Evolutionary conservation across 176 grass and related monocot genomes (phyloP).

Genomic region (Poa pratensis): DNA sequence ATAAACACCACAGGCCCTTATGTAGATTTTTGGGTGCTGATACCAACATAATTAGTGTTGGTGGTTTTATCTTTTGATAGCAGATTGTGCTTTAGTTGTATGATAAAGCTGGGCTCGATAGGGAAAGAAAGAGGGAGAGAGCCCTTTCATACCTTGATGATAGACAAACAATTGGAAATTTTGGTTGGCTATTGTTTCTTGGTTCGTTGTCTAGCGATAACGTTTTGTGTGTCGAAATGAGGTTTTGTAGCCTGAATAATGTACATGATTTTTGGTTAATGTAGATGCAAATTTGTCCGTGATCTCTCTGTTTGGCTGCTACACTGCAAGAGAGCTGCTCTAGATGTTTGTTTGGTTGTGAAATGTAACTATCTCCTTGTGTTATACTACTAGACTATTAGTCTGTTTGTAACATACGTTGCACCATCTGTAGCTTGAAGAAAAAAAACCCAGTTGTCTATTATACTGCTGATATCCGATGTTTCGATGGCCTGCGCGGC

Average conservation of each 20-base stretch:
- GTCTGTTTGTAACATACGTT: too few relatives aligned
- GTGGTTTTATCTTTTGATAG: slow-evolving; percentile 37
- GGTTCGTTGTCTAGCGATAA: slow-evolving; percentile 13
- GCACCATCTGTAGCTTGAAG: background rate
- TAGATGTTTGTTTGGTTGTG: background rate
- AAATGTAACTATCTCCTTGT: background rate
- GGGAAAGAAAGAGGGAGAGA: slow-evolving; percentile 29
- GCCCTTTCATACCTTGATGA: slow-evolving; percentile 42
- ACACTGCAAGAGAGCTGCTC: background rate
- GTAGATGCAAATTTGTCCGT: slow-evolving; percentile 46
- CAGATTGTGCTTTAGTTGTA: slow-evolving; percentile 33
- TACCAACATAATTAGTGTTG: slow-evolving; percentile 33
- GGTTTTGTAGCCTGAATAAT: slow-evolving; percentile 63
- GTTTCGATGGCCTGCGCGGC: background rate
- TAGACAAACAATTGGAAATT: slow-evolving; percentile 54
- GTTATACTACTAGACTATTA: background rate
- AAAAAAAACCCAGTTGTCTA: too few relatives aligned
- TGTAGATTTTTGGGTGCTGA: slow-evolving; percentile 19
- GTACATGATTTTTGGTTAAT: slow-evolving; percentile 55
- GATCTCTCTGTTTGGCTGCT: background rate
- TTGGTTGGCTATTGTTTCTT: slow-evolving; percentile 44
- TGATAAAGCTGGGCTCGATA: slow-evolving; percentile 33
- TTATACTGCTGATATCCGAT: background rate
- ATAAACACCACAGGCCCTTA: slow-evolving; percentile 37
- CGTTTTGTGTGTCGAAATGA: slow-evolving; percentile 32